These are phyloP conservation scores for Cytospora leucostoma DNA, from an alignment of 2,329 filamentous ascomycete genomes.

Conservation along the genomic window DNA sequence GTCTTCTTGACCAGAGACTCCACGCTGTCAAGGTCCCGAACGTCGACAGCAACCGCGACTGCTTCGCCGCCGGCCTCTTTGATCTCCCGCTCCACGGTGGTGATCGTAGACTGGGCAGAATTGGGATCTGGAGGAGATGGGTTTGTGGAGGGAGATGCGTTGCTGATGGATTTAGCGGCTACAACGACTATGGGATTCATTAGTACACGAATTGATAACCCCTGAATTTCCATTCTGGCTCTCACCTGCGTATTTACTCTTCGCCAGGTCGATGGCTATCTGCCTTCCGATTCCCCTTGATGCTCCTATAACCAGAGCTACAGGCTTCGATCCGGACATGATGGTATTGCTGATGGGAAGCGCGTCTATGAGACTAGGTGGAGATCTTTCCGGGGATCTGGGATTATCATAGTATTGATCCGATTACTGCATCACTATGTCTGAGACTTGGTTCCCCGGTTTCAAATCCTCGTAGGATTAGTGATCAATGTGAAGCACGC, in stretches of 20 bases:
- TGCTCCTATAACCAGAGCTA: constrained; percentile 73
- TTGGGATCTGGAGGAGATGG: constrained; percentile 78
- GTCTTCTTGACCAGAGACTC: constrained; percentile 60
- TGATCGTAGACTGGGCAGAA: constrained; percentile 73
- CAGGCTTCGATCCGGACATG: constrained; percentile 43
- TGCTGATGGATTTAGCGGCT: constrained; percentile 72
- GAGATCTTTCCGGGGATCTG: background rate
- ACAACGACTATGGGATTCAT: constrained; percentile 63
- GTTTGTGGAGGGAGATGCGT: constrained; percentile 50
- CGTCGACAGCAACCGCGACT: constrained; percentile 69
- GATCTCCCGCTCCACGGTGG: constrained; percentile 77
- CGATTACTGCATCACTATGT: background rate
- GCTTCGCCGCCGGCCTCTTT: constrained; percentile 63
- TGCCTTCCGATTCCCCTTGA: constrained; percentile 81
- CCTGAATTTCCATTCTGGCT: background rate
- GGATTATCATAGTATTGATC: background rate
- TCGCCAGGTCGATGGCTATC: constrained; percentile 75
- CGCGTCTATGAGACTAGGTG: background rate
- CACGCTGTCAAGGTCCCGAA: constrained; percentile 64
- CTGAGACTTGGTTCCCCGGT: background rate
- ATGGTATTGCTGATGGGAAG: constrained; percentile 25
- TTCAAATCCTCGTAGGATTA: background rate
- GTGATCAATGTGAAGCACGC: constrained; percentile 5
- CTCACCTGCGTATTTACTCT: constrained; percentile 68
- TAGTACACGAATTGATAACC: background rate